These are phyloP conservation scores for Colletotrichum plurivorum DNA, from an alignment of 2,329 filamentous ascomycete genomes.

Conservation along the genomic window DNA sequence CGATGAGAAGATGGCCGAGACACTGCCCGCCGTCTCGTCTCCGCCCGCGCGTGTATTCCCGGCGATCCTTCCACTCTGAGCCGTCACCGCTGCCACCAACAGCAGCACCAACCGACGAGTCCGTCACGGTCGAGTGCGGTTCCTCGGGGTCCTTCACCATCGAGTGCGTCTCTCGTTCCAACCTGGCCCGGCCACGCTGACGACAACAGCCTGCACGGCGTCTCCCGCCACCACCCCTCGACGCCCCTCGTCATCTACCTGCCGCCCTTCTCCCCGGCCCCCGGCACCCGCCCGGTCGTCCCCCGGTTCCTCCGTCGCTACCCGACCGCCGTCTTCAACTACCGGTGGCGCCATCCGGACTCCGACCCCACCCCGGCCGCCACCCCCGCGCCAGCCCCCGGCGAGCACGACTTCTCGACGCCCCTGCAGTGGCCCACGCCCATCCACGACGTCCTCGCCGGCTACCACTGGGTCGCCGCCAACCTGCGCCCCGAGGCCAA, in stretches of 20 bases:
- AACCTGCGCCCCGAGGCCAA: slow-evolving; percentile 56
- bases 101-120: slow-evolving; percentile 46
- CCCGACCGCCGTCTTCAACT: slow-evolving; percentile 70
- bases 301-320: slow-evolving; percentile 58
- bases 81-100: not conserved
- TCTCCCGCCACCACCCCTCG: slow-evolving; percentile 51
- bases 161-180: slow-evolving; percentile 57
- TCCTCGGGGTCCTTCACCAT: slow-evolving; percentile 65
- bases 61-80: slow-evolving; percentile 38
- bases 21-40: slow-evolving; percentile 29
- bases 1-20: slow-evolving; percentile 39
- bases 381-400: slow-evolving; percentile 3
- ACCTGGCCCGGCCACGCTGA: slow-evolving; percentile 38
- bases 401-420: slow-evolving; percentile 37
- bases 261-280: slow-evolving; percentile 60
- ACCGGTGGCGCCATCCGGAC: slow-evolving; percentile 64
- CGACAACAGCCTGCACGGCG: slow-evolving; percentile 63
- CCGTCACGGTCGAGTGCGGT: slow-evolving; percentile 62
- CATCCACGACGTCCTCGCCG: slow-evolving; percentile 68
- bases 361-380: slow-evolving; percentile 22
- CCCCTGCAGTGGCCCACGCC: slow-evolving; percentile 67
- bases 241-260: slow-evolving; percentile 69
- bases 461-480: slow-evolving; percentile 66
- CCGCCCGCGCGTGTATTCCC: slow-evolving; percentile 17
- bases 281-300: slow-evolving; percentile 47